Evolutionary conservation across 164 flowering plant species (phyloP), one percentile per base, ranked within the genome.

Genomic region (Sedum album): DNA sequence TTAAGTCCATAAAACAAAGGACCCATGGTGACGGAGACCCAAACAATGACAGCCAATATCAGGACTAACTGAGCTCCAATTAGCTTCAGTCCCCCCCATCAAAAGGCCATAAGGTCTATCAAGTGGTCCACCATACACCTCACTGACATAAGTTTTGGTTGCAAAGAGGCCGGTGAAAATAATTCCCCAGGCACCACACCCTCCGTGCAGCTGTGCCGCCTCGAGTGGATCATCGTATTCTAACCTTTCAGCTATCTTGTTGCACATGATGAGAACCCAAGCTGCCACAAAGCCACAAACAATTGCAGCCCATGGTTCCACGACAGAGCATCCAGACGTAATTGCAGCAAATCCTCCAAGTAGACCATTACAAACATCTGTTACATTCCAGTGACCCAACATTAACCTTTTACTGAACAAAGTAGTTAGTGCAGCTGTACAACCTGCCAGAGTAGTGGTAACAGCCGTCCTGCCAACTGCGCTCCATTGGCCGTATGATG

Each of bases 321-420:
- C 38, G 38, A 35, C 38, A 35, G 38, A 35, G 38, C 38, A 35
- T 35, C 38, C 38, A 35, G 76, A 70, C 35, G 79, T 76, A 48
- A 76, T 76, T 26, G 79, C 76, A 0, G 79, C 79, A 46, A 76
- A 76, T 4, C 79, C 79, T 1, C 74, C 76, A 4, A 76, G 25
- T 23, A 76, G 46, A 17, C 79, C 79, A 21, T 76, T 76, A 38
- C 79, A 76, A 3, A 76, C 79, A n/a, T 76, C 79, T 1, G 63
- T 63, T 1, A 76, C 79, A 55, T 68, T 70, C 79, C 76, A 76
- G 44, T 76, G 79, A 14, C 79, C 79, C 0, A 33, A 53, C 35
- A 76, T 6, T 48, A 73, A 42, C 15, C 79, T 46, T 42, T 73
- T 76, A 28, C 79, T 41, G 35, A 76, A 76, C 36, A 73, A 39